Conservation (phyloP, 139 green algal genomes). For the Mesostigma viride region DNA sequence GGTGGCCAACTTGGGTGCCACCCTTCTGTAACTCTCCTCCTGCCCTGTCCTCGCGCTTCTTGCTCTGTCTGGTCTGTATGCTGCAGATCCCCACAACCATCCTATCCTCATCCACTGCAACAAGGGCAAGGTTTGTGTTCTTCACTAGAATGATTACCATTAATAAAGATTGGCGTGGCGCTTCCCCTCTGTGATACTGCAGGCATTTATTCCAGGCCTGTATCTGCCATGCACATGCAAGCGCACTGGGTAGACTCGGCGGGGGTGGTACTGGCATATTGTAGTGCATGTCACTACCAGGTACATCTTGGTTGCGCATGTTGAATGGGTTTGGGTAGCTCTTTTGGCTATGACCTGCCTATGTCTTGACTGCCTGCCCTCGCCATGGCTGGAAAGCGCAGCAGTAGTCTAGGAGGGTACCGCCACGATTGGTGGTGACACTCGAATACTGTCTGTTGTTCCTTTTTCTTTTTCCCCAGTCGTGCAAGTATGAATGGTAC, state of each 20-base stretch:
- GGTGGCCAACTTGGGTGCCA: too few species aligned
- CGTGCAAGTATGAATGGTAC: neutral
- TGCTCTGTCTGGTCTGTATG: too few species aligned
- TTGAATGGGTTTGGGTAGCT: too few species aligned
- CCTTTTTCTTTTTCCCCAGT: constrained; percentile 4
- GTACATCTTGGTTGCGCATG: neutral
- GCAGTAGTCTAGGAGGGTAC: too few species aligned
- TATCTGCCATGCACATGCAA: neutral
- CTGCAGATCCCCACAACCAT: constrained; percentile 8
- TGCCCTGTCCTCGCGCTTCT: too few species aligned
- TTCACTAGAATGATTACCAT: neutral
- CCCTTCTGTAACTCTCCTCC: too few species aligned
- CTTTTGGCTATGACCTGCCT: too few species aligned
- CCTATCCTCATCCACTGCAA: constrained; percentile 17
- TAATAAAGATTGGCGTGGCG: neutral
- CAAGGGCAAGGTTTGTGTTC: constrained; percentile 13
- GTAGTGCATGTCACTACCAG: neutral
- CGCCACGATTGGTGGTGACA: too few species aligned
- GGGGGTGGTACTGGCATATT: neutral
- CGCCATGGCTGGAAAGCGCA: too few species aligned
- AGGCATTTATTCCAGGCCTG: neutral
- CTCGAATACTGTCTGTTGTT: too few species aligned
- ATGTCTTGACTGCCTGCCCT: too few species aligned
- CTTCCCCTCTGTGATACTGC: neutral
- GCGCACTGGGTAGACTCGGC: neutral